phyloP scores from a whole-genome alignment of 257 asterid species.

The Fraxinus americana region DNA sequence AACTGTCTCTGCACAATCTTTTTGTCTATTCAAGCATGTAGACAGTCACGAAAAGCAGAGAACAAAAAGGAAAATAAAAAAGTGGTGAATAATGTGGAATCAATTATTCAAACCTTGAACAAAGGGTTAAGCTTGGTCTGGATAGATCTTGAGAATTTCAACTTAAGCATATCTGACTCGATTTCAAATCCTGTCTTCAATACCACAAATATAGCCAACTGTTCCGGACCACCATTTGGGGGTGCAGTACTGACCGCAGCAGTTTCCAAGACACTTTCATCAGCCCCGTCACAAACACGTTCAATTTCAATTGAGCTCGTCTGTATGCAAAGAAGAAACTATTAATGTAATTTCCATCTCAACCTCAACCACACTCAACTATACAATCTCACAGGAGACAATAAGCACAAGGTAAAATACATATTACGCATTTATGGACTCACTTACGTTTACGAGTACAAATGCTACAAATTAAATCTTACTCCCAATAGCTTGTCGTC shows the following conservation, averaged over 20 bases:
- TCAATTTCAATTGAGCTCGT: constrained; percentile 88
- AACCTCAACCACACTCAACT: not conserved
- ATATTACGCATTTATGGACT: not conserved
- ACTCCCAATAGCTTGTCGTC: not conserved
- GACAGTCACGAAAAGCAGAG: not conserved
- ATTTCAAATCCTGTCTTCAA: constrained; percentile 54
- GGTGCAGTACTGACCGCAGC: constrained; percentile 79
- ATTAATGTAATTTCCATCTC: not conserved
- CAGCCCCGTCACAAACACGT: constrained; percentile 72
- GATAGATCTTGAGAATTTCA: constrained; percentile 65
- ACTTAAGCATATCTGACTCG: constrained; percentile 49
- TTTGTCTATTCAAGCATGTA: not conserved
- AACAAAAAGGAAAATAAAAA: not conserved
- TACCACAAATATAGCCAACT: constrained; percentile 68
- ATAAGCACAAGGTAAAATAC: not conserved
- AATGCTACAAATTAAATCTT: not conserved
- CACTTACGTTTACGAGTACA: not conserved
- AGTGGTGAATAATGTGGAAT: not conserved
- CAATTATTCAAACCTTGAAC: constrained; percentile 60
- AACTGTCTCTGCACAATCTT: too few relatives aligned
- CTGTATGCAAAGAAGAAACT: constrained; percentile 37
- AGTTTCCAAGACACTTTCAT: constrained; percentile 75
- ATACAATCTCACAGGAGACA: not conserved
- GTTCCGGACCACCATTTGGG: constrained; percentile 81
- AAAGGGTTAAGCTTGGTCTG: constrained; percentile 81